Conservation (phyloP, 2,329 filamentous ascomycete genomes). For the Colletotrichum sp. region DNA sequence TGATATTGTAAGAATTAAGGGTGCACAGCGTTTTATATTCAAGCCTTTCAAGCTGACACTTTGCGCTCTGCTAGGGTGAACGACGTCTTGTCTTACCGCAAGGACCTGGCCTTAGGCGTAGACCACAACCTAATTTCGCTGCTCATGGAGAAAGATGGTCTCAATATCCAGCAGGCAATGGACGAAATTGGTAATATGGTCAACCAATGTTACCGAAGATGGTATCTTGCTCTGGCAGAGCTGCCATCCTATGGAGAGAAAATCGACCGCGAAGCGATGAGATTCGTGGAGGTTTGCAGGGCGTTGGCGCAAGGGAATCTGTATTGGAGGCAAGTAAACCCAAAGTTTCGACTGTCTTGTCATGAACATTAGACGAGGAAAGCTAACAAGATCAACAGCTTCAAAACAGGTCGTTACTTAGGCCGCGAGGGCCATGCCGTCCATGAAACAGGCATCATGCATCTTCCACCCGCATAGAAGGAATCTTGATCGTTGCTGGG, state of each 20-base stretch:
- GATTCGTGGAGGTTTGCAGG: not conserved
- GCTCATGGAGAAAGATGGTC: not conserved
- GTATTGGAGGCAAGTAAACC: not conserved
- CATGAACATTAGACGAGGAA: not conserved
- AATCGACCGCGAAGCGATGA: not conserved
- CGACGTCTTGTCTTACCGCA: not conserved
- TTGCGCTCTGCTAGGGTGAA: not conserved
- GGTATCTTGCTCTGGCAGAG: not conserved
- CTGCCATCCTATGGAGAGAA: not conserved
- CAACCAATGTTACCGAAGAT: not conserved
- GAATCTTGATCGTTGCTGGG: conserved; percentile 44
- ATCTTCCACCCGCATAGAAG: conserved; percentile 29
- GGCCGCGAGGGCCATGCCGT: not conserved
- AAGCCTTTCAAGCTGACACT: not conserved
- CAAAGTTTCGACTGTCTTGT: not conserved
- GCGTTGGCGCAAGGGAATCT: not conserved
- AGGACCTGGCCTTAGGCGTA: not conserved
- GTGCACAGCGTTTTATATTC: not conserved
- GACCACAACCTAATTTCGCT: not conserved
- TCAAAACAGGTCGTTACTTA: not conserved
- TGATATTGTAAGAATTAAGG: not conserved
- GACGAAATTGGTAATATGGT: not conserved
- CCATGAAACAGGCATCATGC: not conserved
- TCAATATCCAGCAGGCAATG: not conserved
- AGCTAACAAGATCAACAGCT: not conserved